Percentiles rank a stretch among this genome's conserved stretches.
Conservation (phyloP, 2,329 filamentous ascomycete species). For the Raffaelea deltoideospora region DNA sequence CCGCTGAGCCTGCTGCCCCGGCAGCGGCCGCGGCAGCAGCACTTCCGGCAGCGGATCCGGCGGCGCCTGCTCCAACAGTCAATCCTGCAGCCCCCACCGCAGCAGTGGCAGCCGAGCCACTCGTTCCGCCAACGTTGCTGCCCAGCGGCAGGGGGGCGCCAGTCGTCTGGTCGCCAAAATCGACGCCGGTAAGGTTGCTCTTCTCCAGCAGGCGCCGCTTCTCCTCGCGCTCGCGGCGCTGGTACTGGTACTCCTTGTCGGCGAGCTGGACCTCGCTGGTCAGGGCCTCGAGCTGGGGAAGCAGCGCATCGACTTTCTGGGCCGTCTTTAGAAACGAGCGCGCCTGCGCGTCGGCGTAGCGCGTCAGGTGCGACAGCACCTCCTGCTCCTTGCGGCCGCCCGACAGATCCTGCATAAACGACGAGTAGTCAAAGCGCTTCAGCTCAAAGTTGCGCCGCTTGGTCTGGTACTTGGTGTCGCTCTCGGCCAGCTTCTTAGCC, state of each 20-base stretch:
- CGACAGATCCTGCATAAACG: conserved; percentile 98
- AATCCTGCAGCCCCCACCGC: too few species aligned
- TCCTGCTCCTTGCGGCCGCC: conserved; percentile 98
- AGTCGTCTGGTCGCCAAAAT: too few species aligned
- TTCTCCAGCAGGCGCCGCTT: conserved; percentile 84
- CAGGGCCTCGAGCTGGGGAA: conserved; percentile 81
- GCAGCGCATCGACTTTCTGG: conserved; percentile 71
- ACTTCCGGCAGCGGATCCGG: too few species aligned
- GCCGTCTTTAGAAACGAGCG: conserved; percentile 67
- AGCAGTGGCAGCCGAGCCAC: background rate
- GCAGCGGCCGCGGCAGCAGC: too few species aligned
- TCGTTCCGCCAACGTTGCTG: background rate
- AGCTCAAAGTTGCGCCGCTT: conserved; percentile 93
- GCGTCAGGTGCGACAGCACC: conserved; percentile 84
- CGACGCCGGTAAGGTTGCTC: conserved; percentile 58
- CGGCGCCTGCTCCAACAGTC: too few species aligned
- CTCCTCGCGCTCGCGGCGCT: conserved; percentile 87
- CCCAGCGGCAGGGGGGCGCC: background rate
- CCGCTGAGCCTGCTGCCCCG: too few species aligned
- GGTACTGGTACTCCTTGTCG: conserved; percentile 93
- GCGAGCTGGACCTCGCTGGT: conserved; percentile 80
- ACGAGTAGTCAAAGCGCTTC: conserved; percentile 96
- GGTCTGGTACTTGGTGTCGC: conserved; percentile 87
- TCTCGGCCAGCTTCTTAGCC: conserved; percentile 90
- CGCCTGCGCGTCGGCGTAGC: conserved; percentile 83